Percentiles rank a stretch among this genome's conserved stretches.
Conservation (phyloP, 78 protist species). For the Chrysochromulina tobinii region DNA sequence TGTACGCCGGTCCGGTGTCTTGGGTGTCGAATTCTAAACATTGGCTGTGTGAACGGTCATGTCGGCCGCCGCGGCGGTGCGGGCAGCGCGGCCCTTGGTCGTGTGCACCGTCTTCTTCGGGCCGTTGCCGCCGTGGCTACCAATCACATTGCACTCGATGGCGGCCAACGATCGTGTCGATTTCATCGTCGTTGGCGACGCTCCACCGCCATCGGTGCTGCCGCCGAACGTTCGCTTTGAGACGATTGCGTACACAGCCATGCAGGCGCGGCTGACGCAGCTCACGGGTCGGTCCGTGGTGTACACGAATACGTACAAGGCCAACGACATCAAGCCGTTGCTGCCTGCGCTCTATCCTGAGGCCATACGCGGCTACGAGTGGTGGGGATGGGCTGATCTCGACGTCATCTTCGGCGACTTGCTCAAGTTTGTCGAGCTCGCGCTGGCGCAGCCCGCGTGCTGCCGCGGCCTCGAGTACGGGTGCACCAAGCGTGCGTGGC, state of each 20-base stretch:
- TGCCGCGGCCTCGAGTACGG: neutral
- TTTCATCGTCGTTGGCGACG: conserved; percentile 4
- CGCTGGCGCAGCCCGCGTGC: neutral
- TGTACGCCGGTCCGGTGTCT: too few relatives aligned
- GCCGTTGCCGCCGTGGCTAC: neutral
- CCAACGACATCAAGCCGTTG: conserved; percentile 7
- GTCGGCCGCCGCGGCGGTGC: too few relatives aligned
- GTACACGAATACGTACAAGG: neutral
- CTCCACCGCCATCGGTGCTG: neutral
- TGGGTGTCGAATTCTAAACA: too few relatives aligned
- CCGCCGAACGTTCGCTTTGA: neutral
- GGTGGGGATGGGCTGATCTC: neutral
- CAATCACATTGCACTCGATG: conserved; percentile 12
- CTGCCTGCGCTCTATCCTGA: neutral
- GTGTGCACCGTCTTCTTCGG: conserved; percentile 19
- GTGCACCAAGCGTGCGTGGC: neutral
- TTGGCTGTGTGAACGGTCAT: too few relatives aligned
- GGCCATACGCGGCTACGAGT: neutral
- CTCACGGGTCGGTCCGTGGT: neutral
- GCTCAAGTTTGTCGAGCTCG: too few relatives aligned
- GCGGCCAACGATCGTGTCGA: neutral
- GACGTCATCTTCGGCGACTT: neutral
- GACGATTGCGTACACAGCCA: neutral
- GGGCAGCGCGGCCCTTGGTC: neutral
- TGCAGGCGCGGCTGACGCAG: neutral